Evolutionary conservation across 768 basidiomycete species (phyloP).

Genomic region (Tephrocybe sp.): DNA sequence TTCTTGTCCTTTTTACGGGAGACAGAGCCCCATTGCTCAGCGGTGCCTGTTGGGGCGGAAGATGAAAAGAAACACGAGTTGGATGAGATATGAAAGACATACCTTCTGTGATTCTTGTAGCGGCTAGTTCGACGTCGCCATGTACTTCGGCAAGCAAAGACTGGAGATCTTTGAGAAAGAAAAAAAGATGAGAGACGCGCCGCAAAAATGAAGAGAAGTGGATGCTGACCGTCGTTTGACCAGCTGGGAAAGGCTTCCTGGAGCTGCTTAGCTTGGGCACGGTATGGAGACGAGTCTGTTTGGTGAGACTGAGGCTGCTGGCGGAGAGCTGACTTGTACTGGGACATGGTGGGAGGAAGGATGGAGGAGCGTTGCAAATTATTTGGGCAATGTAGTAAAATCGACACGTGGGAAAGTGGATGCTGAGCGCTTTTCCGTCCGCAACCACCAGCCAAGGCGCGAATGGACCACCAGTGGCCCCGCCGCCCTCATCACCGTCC

Average conservation of each 20-base stretch:
- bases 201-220: conserved; percentile 7
- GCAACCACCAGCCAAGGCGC: too few species aligned
- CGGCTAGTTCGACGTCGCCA: conserved; percentile 71
- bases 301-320: conserved; percentile 32
- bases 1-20: conserved; percentile 90
- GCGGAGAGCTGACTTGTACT: conserved; percentile 49
- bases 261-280: conserved; percentile 54
- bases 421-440: background rate
- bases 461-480: too few species aligned
- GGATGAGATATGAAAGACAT: conserved; percentile 13
- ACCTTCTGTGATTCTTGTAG: conserved; percentile 78
- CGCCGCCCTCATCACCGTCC: conserved; percentile 4
- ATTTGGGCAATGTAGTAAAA: conserved; percentile 15
- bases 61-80: conserved; percentile 13
- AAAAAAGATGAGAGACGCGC: conserved; percentile 26
- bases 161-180: conserved; percentile 53
- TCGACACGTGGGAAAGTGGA: conserved; percentile 19
- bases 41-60: conserved; percentile 49
- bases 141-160: conserved; percentile 63
- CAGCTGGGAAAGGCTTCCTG: conserved; percentile 71
- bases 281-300: conserved; percentile 46
- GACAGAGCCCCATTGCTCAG: conserved; percentile 80
- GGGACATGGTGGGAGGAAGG: conserved; percentile 42
- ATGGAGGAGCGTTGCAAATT: conserved; percentile 5
- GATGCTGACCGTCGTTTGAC: conserved; percentile 60